Evolutionary conservation across 139 green algal species (phyloP).

Genomic region (Chlorella ohadii): DNA sequence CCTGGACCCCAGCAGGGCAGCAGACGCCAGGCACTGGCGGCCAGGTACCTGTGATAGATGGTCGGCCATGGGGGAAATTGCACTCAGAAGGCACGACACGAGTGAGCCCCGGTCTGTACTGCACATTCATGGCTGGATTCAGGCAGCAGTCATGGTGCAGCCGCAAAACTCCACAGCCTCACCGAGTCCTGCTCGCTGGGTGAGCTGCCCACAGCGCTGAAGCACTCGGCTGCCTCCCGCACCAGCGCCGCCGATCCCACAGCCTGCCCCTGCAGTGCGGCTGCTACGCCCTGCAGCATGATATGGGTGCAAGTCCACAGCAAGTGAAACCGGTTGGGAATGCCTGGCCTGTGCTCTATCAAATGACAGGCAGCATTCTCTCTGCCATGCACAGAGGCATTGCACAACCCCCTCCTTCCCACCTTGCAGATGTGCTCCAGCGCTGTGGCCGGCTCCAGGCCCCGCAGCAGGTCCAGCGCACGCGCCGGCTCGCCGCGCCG

Average conservation of each 20-base stretch:
- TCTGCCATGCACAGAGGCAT: background rate
- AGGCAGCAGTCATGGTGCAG: too few relatives aligned
- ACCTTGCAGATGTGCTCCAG: constrained; percentile 89
- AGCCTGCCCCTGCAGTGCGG: constrained; percentile 74
- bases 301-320: background rate
- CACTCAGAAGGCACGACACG: too few relatives aligned
- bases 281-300: constrained; percentile 70
- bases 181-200: constrained; percentile 88
- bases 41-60: constrained; percentile 53
- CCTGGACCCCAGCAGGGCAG: constrained; percentile 85
- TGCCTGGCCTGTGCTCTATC: too few relatives aligned
- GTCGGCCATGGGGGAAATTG: too few relatives aligned
- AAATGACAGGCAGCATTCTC: background rate
- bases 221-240: constrained; percentile 83
- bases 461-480: constrained; percentile 77
- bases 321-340: too few relatives aligned
- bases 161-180: too few relatives aligned
- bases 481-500: constrained; percentile 62
- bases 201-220: constrained; percentile 79
- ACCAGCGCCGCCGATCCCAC: constrained; percentile 70
- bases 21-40: constrained; percentile 87
- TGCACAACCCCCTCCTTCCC: too few relatives aligned
- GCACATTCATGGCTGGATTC: too few relatives aligned
- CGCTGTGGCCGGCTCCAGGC: constrained; percentile 78
- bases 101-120: too few relatives aligned